Evolutionary conservation across 345 rosid genomes (phyloP).

Genomic region (Sonneratia alba): DNA sequence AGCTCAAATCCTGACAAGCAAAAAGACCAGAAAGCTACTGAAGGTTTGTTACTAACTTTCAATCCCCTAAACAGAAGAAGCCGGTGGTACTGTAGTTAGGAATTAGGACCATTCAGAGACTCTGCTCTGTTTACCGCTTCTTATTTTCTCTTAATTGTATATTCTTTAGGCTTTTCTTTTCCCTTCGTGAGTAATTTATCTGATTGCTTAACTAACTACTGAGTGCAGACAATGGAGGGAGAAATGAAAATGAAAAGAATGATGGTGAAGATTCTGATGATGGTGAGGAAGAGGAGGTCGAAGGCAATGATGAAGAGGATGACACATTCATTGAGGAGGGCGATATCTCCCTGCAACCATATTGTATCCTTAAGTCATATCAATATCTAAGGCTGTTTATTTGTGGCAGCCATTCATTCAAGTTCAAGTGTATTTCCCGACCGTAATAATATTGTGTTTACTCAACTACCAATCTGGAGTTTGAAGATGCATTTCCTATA

Average conservation of each 20-base stretch:
- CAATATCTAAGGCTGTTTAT: neutral
- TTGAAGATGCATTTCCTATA: conserved; percentile 36
- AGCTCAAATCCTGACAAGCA: conserved; percentile 35
- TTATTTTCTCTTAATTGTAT: too few relatives aligned
- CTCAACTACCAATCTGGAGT: neutral
- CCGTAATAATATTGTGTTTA: neutral
- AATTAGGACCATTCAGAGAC: neutral
- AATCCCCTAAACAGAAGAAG: neutral
- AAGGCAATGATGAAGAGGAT: conserved; percentile 51
- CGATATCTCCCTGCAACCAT: conserved; percentile 38
- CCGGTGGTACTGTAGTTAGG: neutral
- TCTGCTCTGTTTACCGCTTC: too few relatives aligned
- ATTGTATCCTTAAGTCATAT: conserved; percentile 58
- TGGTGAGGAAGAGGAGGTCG: conserved; percentile 40
- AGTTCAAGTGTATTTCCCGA: neutral
- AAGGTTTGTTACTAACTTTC: conserved; percentile 25
- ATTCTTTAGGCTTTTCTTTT: neutral
- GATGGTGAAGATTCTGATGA: conserved; percentile 21
- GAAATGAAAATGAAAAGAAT: conserved; percentile 7
- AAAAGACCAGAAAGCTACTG: conserved; percentile 28
- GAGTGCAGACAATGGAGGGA: conserved; percentile 1
- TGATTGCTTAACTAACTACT: neutral
- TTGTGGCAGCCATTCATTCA: neutral
- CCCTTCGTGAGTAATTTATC: neutral
- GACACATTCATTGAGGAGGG: conserved; percentile 56